Base-by-base conservation (phyloP, 768 basidiomycete genomes). In the Rhizopogon salebrosus region DNA sequence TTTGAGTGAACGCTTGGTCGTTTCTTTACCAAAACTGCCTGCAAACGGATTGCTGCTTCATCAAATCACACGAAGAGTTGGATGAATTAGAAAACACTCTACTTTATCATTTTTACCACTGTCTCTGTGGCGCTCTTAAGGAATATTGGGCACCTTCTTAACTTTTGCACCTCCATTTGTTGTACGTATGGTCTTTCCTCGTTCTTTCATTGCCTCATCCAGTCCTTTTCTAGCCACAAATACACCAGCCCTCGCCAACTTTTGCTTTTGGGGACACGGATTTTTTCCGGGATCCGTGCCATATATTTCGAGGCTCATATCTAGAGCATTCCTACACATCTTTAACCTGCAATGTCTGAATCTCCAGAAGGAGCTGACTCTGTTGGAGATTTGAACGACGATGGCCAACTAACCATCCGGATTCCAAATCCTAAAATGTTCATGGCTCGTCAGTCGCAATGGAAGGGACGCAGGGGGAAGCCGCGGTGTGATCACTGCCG, bases 401-500 rank as follows among this genome's bases (percentile, higher is more conserved):
- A 80, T 62, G 71, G 71, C 45, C 79, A 78, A 55, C 72, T 85
- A 58, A 83, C 77, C 42, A 84, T 85, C 60, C 75, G 79, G 54
- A 85, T 86, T 58, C 84, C 84, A 3, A 85, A 84, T 60, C 80
- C 81, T 34, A 83, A 80, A 70, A 74, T 80, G 48, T 85, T 79
- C 66, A 78, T 82, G 79, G 82, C 78, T 61, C 82, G 79, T 55
- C 83, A 83, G 64, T 87, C 84, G 38, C 81, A 82, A 52, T 87
- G 85, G 85, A 84, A 85, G 57, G 84, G 85, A 53, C 78, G 84
- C 54, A 75, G 85, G 69, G 85, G 85, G 48, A 87, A 87, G 62
- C 84, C 85, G 58, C 76, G 85, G 45, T 87, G 85, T 61, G 85
- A 87, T 70, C 79, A 84, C 59, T 87, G 85, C 69, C 82, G 85